Evolutionary conservation across 805 yeast species (phyloP).

Genomic region (Saccharomycopsis capsularis): DNA sequence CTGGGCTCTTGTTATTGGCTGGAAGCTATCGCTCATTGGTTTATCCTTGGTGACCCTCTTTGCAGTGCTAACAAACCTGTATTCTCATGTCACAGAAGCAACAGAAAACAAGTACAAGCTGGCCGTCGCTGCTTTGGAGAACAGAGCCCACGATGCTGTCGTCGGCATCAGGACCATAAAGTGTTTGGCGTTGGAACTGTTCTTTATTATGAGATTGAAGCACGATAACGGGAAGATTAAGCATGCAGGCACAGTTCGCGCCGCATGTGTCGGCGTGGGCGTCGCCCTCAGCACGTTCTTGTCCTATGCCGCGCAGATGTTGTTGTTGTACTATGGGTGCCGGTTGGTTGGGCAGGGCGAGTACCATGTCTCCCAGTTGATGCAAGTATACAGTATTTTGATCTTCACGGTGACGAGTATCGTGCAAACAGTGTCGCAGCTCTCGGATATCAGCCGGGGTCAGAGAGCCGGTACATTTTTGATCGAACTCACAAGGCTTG

Average conservation of each 20-base stretch:
- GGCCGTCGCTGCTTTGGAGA: conserved; percentile 48
- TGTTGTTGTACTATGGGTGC: conserved; percentile 76
- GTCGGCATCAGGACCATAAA: conserved; percentile 57
- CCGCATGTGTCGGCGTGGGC: conserved; percentile 60
- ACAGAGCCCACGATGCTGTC: conserved; percentile 44
- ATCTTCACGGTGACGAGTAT: conserved; percentile 68
- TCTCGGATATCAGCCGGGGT: conserved; percentile 80
- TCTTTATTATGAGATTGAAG: conserved; percentile 39
- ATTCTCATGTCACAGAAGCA: conserved; percentile 43
- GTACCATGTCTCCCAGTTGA: conserved; percentile 49
- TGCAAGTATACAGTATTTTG: conserved; percentile 65
- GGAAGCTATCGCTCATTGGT: conserved; percentile 84
- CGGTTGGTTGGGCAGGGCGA: conserved; percentile 48
- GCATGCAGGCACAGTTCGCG: conserved; percentile 42
- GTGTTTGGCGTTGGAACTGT: conserved; percentile 43
- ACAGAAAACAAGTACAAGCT: conserved; percentile 58
- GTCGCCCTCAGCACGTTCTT: conserved; percentile 50
- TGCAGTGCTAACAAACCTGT: conserved; percentile 41
- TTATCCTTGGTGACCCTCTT: conserved; percentile 67
- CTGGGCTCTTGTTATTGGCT: conserved; percentile 77
- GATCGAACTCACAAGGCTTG: conserved; percentile 10
- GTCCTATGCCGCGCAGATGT: conserved; percentile 56
- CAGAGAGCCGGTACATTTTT: conserved; percentile 61
- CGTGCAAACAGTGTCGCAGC: conserved; percentile 47
- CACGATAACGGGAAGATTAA: conserved; percentile 29